A percentile compares a stretch with the other conserved stretches of the same genome.
Conservation (phyloP, 73 alveolate genomes). For the Breviolum minutum region DNA sequence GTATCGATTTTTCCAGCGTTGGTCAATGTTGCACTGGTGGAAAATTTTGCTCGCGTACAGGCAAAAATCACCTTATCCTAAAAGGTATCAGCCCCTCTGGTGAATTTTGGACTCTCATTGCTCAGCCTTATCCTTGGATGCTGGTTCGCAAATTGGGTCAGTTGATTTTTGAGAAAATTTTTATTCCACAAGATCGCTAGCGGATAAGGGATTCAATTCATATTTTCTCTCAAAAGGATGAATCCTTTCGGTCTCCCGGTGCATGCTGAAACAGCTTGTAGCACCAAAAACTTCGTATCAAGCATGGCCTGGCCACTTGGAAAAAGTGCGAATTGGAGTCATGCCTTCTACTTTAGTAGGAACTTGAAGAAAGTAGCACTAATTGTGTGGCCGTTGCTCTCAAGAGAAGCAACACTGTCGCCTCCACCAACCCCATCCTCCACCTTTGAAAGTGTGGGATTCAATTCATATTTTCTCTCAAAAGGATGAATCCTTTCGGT, state of each 20-base stretch:
- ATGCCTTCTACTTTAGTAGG: neutral
- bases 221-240: neutral
- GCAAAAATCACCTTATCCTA: neutral
- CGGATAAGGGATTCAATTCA: neutral
- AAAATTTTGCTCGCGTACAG: neutral
- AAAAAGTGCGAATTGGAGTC: neutral
- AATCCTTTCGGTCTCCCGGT: neutral
- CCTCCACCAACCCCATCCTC: neutral
- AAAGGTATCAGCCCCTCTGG: neutral
- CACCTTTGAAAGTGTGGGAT: too few species aligned
- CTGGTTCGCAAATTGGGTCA: neutral
- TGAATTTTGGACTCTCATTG: neutral
- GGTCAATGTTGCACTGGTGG: neutral
- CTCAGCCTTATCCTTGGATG: neutral
- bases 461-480: neutral
- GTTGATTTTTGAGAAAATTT: neutral
- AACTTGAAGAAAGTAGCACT: neutral
- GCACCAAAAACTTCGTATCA: too few species aligned
- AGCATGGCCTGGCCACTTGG: neutral
- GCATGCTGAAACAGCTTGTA: neutral
- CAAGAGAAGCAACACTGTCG: neutral
- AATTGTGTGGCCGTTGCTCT: neutral
- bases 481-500: neutral
- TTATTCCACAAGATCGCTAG: neutral
- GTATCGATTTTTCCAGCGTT: neutral